Evolutionary conservation across 257 asterid species (phyloP).

Genomic region (Craterostigma plantagineum): DNA sequence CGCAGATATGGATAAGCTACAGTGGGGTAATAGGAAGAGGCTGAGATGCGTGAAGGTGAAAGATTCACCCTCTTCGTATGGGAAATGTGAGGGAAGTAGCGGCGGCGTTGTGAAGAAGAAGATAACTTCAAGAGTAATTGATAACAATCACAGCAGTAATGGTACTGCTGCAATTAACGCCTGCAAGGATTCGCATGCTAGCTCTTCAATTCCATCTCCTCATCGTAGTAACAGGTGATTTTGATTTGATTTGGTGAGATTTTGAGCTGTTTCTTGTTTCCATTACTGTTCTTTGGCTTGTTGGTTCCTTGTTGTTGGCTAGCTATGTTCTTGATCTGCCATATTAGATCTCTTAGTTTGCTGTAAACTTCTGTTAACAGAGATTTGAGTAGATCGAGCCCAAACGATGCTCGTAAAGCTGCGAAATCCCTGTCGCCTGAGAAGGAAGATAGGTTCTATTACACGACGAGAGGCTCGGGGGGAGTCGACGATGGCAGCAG

Average conservation of each 20-base stretch:
- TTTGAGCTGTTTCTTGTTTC: no score
- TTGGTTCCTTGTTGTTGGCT: no score
- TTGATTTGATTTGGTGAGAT: background rate
- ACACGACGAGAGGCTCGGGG: slow-evolving; percentile 57
- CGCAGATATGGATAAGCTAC: slow-evolving; percentile 47
- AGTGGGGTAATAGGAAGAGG: slow-evolving; percentile 85
- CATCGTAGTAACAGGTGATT: slow-evolving; percentile 48
- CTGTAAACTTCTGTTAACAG: background rate
- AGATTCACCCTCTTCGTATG: slow-evolving; percentile 30
- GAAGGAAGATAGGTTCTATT: slow-evolving; percentile 69
- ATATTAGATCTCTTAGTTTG: no score
- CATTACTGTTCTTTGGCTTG: no score
- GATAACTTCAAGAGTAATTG: slow-evolving; percentile 53
- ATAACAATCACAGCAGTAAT: slow-evolving; percentile 17
- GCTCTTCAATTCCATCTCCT: slow-evolving; percentile 47
- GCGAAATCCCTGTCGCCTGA: slow-evolving; percentile 45
- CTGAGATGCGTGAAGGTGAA: slow-evolving; percentile 51
- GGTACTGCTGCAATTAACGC: slow-evolving; percentile 1
- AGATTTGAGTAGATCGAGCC: slow-evolving; percentile 19
- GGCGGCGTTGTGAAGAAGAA: slow-evolving; percentile 37
- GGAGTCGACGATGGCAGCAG: slow-evolving; percentile 49
- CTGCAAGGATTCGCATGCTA: slow-evolving; percentile 22
- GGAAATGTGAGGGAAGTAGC: slow-evolving; percentile 27
- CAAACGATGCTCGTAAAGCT: slow-evolving; percentile 33
- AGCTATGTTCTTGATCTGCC: no score